Evolutionary conservation across 2,329 filamentous ascomycete genomes (phyloP), one percentile per base, ranked within the genome.

Genomic region (Colletotrichum orchidophilum): DNA sequence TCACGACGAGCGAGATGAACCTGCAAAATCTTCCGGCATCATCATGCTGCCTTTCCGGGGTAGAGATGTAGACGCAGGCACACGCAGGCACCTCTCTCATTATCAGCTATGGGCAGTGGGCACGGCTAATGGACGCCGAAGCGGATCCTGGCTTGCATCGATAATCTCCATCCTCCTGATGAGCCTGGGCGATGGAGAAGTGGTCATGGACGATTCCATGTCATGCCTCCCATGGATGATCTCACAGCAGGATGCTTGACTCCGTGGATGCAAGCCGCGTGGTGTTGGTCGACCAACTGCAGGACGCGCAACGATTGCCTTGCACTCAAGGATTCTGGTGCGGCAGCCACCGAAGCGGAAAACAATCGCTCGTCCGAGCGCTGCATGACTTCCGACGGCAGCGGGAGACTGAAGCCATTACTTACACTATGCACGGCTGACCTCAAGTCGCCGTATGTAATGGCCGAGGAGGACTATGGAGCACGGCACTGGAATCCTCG

Each of bases 41-140:
- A 62, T 57, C 39, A 49, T 63, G 53, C 53, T 35, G 68, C 39
- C 39, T 63, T 54, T 53, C 52, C 52, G 68, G 68, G 68, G 68
- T 71, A 71, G 27, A 66, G 5, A 35, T 50, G 33, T 50, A 21
- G 39, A 46, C 9, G 39, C 39, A 46, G 8, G 18, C 13, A 63
- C 21, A 24, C 33, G 27, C 35, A 35, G n/a, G 13, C 26, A 26
- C 24, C 39, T 26, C 52, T 35, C 39, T 35, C 29, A 29, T 57
- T 29, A 52, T 52, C 42, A 24, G 52, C 24, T 52, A 52, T 62
- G 39, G 39, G 26, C 53, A 26, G 39, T 63, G 26, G 21, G 52
- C 64, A 63, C 42, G 26, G 58, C 9, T 26, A 21, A 50, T 63
- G 64, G 50, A 67, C 46, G 3, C 12, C 31, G 49, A 58, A 49